Conservation (phyloP, 176 grass and related monocot species). For the Stipa capillata region DNA sequence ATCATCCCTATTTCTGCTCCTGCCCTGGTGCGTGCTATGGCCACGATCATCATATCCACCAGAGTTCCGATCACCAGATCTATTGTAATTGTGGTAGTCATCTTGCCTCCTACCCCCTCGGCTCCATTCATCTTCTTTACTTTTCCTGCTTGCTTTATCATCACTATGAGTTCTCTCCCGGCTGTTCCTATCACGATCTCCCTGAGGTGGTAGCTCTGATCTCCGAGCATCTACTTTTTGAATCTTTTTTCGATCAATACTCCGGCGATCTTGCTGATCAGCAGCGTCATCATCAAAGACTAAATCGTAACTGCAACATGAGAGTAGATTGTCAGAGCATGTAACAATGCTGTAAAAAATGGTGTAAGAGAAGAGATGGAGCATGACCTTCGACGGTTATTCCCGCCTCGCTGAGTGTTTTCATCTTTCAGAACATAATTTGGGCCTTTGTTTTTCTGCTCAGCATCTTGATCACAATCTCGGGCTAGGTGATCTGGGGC, state of each 20-base stretch:
- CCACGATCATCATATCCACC: slow-evolving; percentile 20
- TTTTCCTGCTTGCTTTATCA: slow-evolving; percentile 26
- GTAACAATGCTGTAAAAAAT: neutral
- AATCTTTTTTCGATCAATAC: slow-evolving; percentile 33
- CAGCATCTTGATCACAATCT: slow-evolving; percentile 36
- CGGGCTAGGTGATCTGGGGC: slow-evolving; percentile 58
- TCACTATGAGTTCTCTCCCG: neutral
- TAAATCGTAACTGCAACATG: slow-evolving; percentile 59
- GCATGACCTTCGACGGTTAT: slow-evolving; percentile 44
- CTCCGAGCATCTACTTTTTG: slow-evolving; percentile 25
- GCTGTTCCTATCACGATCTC: slow-evolving; percentile 6
- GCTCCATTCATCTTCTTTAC: slow-evolving; percentile 27
- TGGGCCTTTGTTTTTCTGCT: slow-evolving; percentile 35
- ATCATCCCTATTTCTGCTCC: slow-evolving; percentile 27
- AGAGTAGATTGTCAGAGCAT: neutral
- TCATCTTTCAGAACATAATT: slow-evolving; percentile 79
- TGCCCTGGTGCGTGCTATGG: slow-evolving; percentile 29
- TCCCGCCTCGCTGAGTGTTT: slow-evolving; percentile 53
- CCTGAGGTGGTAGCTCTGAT: slow-evolving; percentile 5
- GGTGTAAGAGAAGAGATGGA: neutral
- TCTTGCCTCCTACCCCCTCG: slow-evolving; percentile 14
- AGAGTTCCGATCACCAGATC: slow-evolving; percentile 11
- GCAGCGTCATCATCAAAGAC: slow-evolving; percentile 48
- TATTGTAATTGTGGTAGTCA: slow-evolving; percentile 12
- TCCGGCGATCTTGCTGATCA: slow-evolving; percentile 2